A percentile compares a stretch with the other conserved stretches of the same genome.
Conservation (phyloP, 371 early-diverging fungal species). For the Caulochytrium protostelioides region DNA sequence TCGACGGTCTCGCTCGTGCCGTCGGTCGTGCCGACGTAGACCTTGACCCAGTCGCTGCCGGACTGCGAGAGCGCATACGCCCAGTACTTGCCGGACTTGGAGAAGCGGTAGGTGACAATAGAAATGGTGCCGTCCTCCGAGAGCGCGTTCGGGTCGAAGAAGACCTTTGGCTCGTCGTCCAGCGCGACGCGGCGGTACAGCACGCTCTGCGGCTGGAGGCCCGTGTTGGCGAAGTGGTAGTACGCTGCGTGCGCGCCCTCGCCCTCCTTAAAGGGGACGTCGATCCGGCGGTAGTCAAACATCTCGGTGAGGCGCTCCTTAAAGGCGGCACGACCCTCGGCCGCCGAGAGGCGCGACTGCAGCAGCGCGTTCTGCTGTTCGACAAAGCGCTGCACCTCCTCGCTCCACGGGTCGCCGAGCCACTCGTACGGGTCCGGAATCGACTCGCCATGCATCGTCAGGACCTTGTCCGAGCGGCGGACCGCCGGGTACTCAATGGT, state of each 20-base stretch:
- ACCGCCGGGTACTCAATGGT: too few relatives aligned
- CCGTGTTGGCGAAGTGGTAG: slow-evolving; percentile 35
- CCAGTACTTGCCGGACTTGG: slow-evolving; percentile 27
- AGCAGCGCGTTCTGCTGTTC: too few relatives aligned
- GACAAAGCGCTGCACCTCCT: too few relatives aligned
- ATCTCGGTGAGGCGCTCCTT: slow-evolving; percentile 10
- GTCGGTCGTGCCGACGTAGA: slow-evolving; percentile 17
- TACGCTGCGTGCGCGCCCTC: slow-evolving; percentile 10
- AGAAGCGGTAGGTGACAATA: slow-evolving; percentile 14
- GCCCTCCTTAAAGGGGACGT: slow-evolving; percentile 17
- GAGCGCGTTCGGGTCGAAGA: slow-evolving; percentile 29
- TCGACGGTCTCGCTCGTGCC: slow-evolving; percentile 11
- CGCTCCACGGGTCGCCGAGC: too few relatives aligned
- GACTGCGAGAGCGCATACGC: slow-evolving; percentile 12
- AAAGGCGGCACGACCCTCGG: too few relatives aligned
- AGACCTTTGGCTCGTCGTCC: slow-evolving; percentile 16
- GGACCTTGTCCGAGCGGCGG: too few relatives aligned
- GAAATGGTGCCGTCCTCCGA: slow-evolving; percentile 27
- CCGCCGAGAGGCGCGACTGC: too few relatives aligned
- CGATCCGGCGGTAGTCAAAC: slow-evolving; percentile 17
- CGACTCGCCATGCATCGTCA: too few relatives aligned
- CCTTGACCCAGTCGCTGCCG: slow-evolving; percentile 37
- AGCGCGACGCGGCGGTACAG: slow-evolving; percentile 18
- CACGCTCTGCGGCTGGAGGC: slow-evolving; percentile 37
- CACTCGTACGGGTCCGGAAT: too few relatives aligned